A percentile compares a stretch with the other conserved stretches of the same genome.
Evolutionary conservation across 176 grass and related monocot genomes (phyloP).

Genomic region (Aegilops speltoides): DNA sequence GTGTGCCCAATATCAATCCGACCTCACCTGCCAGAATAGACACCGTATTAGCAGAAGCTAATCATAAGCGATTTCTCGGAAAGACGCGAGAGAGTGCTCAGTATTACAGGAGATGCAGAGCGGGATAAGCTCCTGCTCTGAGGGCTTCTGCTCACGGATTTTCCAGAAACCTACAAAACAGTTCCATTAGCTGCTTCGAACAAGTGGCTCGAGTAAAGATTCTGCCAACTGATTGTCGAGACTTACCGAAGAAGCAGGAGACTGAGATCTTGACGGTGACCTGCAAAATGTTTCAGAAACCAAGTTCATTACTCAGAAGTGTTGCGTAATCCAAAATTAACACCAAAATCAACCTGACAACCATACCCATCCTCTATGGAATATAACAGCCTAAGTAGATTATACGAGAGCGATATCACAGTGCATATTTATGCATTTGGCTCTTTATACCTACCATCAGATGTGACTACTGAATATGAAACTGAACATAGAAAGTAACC

Average conservation of each 20-base stretch:
- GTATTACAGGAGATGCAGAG: slow-evolving; percentile 40
- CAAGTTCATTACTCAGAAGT: slow-evolving; percentile 10
- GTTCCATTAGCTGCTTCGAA: neutral
- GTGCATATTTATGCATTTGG: neutral
- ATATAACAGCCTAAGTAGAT: neutral
- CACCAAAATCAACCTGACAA: neutral
- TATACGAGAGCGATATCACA: neutral
- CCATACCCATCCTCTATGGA: neutral
- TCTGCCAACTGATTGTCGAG: neutral
- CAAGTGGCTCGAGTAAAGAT: neutral
- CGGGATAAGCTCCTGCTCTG: slow-evolving; percentile 36
- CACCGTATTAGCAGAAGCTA: neutral
- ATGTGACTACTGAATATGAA: slow-evolving; percentile 6
- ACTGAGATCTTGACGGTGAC: slow-evolving; percentile 28
- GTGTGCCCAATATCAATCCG: slow-evolving; percentile 23
- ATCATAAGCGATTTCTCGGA: neutral
- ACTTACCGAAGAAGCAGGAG: slow-evolving; percentile 40
- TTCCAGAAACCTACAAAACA: slow-evolving; percentile 31
- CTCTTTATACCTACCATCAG: slow-evolving; percentile 5
- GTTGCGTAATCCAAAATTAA: neutral
- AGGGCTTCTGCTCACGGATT: slow-evolving; percentile 41
- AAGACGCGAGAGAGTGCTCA: neutral
- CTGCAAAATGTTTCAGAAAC: slow-evolving; percentile 32
- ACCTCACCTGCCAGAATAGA: slow-evolving; percentile 35
- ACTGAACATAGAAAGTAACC: slow-evolving; percentile 10